Evolutionary conservation across 768 basidiomycete genomes (phyloP), one percentile per base, ranked within the genome.

Genomic region (Leccinum disarticulatum): DNA sequence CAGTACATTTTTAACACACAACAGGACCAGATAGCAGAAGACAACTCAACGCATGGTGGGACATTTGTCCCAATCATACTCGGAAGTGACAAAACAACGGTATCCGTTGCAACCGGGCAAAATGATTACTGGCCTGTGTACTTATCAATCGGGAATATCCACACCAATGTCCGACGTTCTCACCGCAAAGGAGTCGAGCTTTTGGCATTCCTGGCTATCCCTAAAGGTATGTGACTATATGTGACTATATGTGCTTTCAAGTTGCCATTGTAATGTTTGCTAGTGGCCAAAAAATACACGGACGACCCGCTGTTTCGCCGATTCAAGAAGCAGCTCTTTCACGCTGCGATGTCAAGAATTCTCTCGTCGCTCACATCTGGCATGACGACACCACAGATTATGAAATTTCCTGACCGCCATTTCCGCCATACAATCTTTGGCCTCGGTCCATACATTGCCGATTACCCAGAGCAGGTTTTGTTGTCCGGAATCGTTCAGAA

Each of bases 161-260:
- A 58, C 52, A 66, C 62, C 38, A 62, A 60, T n/a, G 41, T 62
- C 46, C 22, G 27, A n/a, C 19, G 22, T 15, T 56, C 59, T 9
- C 65, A 66, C 30, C 14, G 5, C 5, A 36, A 36, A 35, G 22
- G 47, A 9, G 60, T 68, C 2, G 51, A 70, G 3, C 49, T 66
- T 2, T 28, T 66, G 4, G 66, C 50, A 0, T 77, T 76, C 54
- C 59, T 76, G 5, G 62, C 71, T 1, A 71, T 76, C 25, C 68
- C 71, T 8, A 73, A 74, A n/a, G n/a, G n/a, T n/a, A n/a, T n/a
- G n/a, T n/a, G n/a, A n/a, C n/a, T n/a, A n/a, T n/a, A n/a, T n/a
- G n/a, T n/a, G n/a, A n/a, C n/a, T n/a, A n/a, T n/a, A n/a, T n/a
- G n/a, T n/a, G n/a, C n/a, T n/a, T n/a, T n/a, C n/a, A n/a, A n/a